Evolutionary conservation across 2,329 filamentous ascomycete species (phyloP), one percentile per base, ranked within the genome.

Genomic region (Balansia obtecta): DNA sequence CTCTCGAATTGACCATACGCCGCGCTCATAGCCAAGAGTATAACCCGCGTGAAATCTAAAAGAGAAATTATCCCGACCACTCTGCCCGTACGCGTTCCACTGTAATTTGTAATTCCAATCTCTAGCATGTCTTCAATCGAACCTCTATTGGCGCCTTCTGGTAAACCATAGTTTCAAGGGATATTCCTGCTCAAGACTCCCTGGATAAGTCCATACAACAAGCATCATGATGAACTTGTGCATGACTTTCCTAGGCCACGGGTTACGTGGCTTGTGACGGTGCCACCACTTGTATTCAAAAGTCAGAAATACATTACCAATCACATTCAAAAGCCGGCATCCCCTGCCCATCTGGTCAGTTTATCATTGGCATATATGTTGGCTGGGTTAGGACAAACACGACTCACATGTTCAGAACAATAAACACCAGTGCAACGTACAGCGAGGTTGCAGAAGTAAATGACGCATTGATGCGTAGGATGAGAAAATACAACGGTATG

Each of bases 241-340:
- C 40, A 42, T n/a, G 12, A 7, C n/a, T 42, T 18, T 42, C 10
- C 16, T 22, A 6, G 10, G 16, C 40, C 40, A 42, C 10, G n/a
- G 40, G 20, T 20, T 42, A 12, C 22, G 10, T n/a, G 66, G 64
- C 33, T 61, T 58, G 48, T 65, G 46, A 39, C 66, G 67, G 5
- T 57, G 63, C 55, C 66, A 70, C 33, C 67, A 54, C 48, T 68
- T 62, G 53, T 66, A 68, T 50, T 69, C 66, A 53, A 49, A 61
- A 12, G 63, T 49, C 32, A 72, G 60, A 18, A 69, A 50, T 4
- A 64, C 40, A 52, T 70, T 70, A n/a, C 69, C 69, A 2, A 69
- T 41, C 12, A 61, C 55, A 49, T 72, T 71, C 12, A 71, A 50
- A 9, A 66, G 53, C 8, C 69, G 66, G 42, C 69, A 68, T 2